Evolutionary conservation across 805 yeast genomes (phyloP).

Genomic region (Yamadazyma phyllophila): DNA sequence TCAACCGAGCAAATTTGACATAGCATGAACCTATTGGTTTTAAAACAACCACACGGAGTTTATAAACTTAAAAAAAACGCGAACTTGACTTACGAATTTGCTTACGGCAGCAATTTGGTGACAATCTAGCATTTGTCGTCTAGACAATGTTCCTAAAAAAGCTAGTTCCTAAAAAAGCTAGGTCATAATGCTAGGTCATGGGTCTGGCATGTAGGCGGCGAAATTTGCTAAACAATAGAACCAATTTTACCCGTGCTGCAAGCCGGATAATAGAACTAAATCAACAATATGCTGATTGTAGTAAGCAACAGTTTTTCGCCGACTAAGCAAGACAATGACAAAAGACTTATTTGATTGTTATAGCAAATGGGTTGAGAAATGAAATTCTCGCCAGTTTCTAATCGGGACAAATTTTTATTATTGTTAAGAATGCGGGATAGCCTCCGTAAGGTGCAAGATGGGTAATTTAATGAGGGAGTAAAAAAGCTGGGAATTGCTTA

Average conservation of each 20-base stretch:
- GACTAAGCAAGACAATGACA: background rate
- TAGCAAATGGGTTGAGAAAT: background rate
- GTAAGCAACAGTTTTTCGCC: background rate
- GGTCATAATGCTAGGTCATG: no score
- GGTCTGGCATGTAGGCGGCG: background rate
- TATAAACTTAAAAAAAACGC: background rate
- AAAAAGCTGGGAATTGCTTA: no score
- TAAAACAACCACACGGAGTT: background rate
- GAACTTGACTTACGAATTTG: background rate
- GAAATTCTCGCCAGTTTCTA: background rate
- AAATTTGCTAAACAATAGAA: background rate
- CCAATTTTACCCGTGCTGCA: background rate
- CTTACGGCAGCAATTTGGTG: background rate
- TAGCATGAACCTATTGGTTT: no score
- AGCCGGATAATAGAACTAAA: background rate
- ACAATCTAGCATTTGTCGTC: background rate
- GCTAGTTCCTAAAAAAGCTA: background rate
- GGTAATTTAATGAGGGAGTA: no score
- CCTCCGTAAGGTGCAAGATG: no score
- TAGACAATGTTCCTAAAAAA: background rate
- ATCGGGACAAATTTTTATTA: background rate
- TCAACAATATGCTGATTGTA: background rate
- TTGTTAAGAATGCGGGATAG: background rate
- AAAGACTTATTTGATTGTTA: background rate
- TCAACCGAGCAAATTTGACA: constrained; percentile 39